Evolutionary conservation across 805 yeast genomes (phyloP).

Genomic region (Starmerella tilneyi): DNA sequence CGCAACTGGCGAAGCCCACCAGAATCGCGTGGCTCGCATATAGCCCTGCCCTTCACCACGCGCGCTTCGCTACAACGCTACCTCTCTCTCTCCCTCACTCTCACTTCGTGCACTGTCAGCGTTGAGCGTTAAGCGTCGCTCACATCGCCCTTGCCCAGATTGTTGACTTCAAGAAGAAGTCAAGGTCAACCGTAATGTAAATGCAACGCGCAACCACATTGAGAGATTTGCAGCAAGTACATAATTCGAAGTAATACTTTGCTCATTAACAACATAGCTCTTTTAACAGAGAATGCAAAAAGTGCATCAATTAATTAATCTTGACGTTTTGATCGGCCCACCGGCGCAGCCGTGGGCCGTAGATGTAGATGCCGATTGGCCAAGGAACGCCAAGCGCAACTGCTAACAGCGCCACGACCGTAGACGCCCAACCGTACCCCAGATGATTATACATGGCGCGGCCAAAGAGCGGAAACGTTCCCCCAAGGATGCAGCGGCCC

Average conservation of each 20-base stretch:
- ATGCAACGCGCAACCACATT: no score
- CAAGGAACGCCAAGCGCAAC: conserved; percentile 52
- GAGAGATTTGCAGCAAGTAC: no score
- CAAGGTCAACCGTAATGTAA: no score
- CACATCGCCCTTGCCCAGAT: no score
- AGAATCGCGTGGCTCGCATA: conserved; percentile 9
- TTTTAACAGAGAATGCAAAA: neutral
- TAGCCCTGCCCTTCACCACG: no score
- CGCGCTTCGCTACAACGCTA: no score
- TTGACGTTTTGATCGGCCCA: conserved; percentile 41
- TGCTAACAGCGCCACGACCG: conserved; percentile 50
- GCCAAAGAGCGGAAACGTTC: conserved; percentile 59
- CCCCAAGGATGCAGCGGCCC: conserved; percentile 57
- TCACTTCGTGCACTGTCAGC: no score
- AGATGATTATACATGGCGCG: conserved; percentile 44
- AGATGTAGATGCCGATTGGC: conserved; percentile 47
- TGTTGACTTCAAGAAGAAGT: no score
- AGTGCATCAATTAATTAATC: conserved; percentile 31
- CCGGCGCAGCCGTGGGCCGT: conserved; percentile 49
- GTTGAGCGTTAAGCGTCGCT: no score
- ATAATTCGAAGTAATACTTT: no score
- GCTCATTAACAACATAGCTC: neutral
- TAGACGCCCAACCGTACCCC: conserved; percentile 64
- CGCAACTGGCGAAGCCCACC: conserved; percentile 11
- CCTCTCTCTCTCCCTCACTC: no score